A percentile compares a stretch with the other conserved stretches of the same genome.
phyloP scores from a whole-genome alignment of 1,139 yeast species.

The Kurtzmaniella quercitrusa region DNA sequence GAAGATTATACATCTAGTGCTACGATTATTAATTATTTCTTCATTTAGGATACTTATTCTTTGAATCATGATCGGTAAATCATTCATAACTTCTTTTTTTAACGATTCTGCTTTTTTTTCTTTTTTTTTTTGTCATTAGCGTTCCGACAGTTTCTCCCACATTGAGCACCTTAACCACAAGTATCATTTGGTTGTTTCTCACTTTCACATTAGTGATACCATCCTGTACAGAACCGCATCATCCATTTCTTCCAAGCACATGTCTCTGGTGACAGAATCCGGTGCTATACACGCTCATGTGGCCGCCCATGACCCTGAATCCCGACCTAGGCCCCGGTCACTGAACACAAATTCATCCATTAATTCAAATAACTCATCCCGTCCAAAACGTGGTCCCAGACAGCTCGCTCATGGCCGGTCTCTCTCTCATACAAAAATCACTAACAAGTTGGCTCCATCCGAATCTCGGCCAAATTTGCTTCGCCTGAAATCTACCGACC shows the following conservation, averaged over 20 bases:
- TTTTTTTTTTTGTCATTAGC: too few species aligned
- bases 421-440: not conserved
- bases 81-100: too few species aligned
- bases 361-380: not conserved
- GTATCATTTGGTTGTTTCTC: too few species aligned
- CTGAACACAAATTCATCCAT: not conserved
- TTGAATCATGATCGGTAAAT: too few species aligned
- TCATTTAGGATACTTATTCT: too few species aligned
- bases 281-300: not conserved
- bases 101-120: too few species aligned
- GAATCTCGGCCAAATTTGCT: slow-evolving; percentile 29
- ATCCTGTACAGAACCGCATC: not conserved
- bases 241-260: not conserved
- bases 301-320: not conserved
- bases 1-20: not conserved
- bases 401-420: not conserved
- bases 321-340: not conserved
- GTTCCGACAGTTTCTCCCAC: too few species aligned
- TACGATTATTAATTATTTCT: too few species aligned
- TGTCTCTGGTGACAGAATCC: not conserved
- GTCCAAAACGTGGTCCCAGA: not conserved
- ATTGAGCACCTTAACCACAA: too few species aligned
- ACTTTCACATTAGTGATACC: too few species aligned
- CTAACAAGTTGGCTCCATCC: slow-evolving; percentile 2
- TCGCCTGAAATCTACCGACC: slow-evolving; percentile 42